Conservation (phyloP, 2,329 filamentous ascomycete genomes). For the Scedosporium dehoogii region DNA sequence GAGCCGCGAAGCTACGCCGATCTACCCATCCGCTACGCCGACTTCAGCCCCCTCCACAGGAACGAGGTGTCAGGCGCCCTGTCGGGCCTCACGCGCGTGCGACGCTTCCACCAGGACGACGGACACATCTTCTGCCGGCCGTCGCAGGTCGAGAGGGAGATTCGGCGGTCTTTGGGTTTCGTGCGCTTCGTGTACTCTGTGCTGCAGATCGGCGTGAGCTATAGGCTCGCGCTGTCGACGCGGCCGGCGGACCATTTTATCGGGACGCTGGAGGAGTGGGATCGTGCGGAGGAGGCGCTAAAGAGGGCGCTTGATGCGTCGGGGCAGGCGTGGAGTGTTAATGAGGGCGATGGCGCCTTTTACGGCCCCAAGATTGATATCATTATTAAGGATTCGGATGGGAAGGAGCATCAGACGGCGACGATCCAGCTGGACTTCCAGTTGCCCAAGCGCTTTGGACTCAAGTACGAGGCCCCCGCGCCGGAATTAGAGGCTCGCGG, state of each 20-base stretch:
- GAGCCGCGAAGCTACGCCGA: constrained; percentile 68
- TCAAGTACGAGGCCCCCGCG: constrained; percentile 63
- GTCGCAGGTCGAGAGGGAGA: constrained; percentile 64
- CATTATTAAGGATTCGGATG: constrained; percentile 66
- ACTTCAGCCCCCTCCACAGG: constrained; percentile 78
- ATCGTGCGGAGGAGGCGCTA: constrained; percentile 30
- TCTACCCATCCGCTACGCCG: constrained; percentile 72
- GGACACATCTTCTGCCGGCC: constrained; percentile 84
- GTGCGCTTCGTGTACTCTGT: constrained; percentile 62
- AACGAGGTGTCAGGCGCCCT: constrained; percentile 78
- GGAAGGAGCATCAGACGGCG: constrained; percentile 81
- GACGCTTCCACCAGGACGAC: constrained; percentile 84
- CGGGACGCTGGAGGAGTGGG: constrained; percentile 57
- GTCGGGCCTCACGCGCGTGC: constrained; percentile 72
- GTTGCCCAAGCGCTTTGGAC: constrained; percentile 68
- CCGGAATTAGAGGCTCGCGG: constrained; percentile 50
- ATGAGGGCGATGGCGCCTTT: constrained; percentile 77
- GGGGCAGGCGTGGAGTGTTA: constrained; percentile 61
- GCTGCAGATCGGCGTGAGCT: constrained; percentile 56
- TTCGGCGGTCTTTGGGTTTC: constrained; percentile 63
- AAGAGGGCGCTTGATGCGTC: constrained; percentile 49
- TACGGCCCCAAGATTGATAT: constrained; percentile 92
- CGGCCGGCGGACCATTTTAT: constrained; percentile 69
- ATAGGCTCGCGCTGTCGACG: constrained; percentile 69
- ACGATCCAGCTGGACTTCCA: constrained; percentile 89